Evolutionary conservation across 2,329 filamentous ascomycete genomes (phyloP).

Genomic region (Beauveria medogensis): DNA sequence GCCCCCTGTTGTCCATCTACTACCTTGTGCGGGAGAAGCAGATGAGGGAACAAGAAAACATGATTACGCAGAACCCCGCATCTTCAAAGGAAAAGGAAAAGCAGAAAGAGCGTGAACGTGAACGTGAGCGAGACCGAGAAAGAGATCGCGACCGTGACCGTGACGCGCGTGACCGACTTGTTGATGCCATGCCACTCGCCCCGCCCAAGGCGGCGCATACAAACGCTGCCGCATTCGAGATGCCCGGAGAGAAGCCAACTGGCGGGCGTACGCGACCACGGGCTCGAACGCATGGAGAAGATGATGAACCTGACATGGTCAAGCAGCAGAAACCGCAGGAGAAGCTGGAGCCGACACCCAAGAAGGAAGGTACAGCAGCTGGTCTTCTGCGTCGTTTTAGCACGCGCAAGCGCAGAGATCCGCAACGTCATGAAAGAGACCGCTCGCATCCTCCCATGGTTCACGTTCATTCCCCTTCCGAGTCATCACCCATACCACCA

Average conservation of each 20-base stretch:
- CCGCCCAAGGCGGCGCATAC: conserved; percentile 84
- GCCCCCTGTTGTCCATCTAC: conserved; percentile 86
- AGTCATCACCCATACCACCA: conserved; percentile 50
- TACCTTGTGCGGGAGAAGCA: conserved; percentile 94
- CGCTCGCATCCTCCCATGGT: conserved; percentile 64
- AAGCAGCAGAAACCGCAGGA: conserved; percentile 36
- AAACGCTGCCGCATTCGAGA: conserved; percentile 75
- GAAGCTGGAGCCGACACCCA: conserved; percentile 52
- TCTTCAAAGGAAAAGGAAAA: conserved; percentile 24
- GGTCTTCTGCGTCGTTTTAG: conserved; percentile 84
- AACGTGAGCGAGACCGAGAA: conserved; percentile 27
- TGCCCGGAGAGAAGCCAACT: conserved; percentile 80
- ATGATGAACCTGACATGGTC: conserved; percentile 64
- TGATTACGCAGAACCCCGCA: conserved; percentile 38
- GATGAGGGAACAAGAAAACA: conserved; percentile 56
- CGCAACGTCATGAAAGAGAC: conserved; percentile 52
- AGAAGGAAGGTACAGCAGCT: conserved; percentile 81
- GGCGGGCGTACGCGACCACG: conserved; percentile 76
- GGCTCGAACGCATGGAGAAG: conserved; percentile 88
- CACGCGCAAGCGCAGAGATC: conserved; percentile 69
- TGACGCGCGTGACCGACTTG: background rate
- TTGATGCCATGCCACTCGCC: conserved; percentile 54
- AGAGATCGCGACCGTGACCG: conserved; percentile 17
- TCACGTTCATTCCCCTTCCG: conserved; percentile 70
- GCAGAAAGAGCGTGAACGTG: conserved; percentile 18